A percentile compares a stretch with the other conserved stretches of the same genome.
phyloP scores from a whole-genome alignment of 192 early-diverging fungal genomes.

The Phlyctochytrium planicorne region DNA sequence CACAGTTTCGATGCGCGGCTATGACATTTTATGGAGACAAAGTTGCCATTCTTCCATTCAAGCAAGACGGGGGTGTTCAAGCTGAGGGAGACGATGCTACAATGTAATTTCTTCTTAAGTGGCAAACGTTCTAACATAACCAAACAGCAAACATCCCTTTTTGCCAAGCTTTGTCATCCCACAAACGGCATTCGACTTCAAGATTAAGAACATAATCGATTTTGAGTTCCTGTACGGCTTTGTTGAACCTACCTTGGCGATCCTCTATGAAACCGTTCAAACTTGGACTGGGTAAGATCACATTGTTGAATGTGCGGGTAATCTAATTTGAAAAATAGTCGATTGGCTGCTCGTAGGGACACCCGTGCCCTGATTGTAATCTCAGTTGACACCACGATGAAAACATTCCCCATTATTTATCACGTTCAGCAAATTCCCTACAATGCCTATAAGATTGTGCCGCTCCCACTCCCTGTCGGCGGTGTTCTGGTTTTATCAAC shows the following conservation, averaged over 20 bases:
- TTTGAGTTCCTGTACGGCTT: constrained; percentile 90
- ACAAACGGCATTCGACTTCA: constrained; percentile 35
- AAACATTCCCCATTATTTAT: constrained; percentile 80
- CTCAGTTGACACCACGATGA: constrained; percentile 78
- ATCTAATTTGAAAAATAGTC: constrained; percentile 51
- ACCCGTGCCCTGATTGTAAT: constrained; percentile 76
- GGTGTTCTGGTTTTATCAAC: constrained; percentile 79
- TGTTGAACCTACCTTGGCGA: constrained; percentile 89
- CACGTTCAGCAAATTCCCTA: constrained; percentile 75
- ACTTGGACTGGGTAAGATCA: constrained; percentile 80
- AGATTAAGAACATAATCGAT: constrained; percentile 80
- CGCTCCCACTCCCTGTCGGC: constrained; percentile 80
- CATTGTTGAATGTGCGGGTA: constrained; percentile 30
- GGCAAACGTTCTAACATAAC: neutral
- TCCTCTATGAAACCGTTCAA: constrained; percentile 82
- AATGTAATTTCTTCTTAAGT: constrained; percentile 34
- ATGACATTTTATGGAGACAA: constrained; percentile 86
- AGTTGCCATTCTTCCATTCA: constrained; percentile 86
- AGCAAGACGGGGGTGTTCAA: constrained; percentile 57
- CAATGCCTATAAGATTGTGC: constrained; percentile 67
- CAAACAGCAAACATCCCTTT: constrained; percentile 43
- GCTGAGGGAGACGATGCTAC: constrained; percentile 57
- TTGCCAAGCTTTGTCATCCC: constrained; percentile 43
- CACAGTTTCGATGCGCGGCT: constrained; percentile 83
- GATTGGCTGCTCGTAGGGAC: constrained; percentile 64